A percentile compares a stretch with the other conserved stretches of the same genome.
phyloP scores from a whole-genome alignment of 306 rosid genomes.

The Vicia faba region DNA sequence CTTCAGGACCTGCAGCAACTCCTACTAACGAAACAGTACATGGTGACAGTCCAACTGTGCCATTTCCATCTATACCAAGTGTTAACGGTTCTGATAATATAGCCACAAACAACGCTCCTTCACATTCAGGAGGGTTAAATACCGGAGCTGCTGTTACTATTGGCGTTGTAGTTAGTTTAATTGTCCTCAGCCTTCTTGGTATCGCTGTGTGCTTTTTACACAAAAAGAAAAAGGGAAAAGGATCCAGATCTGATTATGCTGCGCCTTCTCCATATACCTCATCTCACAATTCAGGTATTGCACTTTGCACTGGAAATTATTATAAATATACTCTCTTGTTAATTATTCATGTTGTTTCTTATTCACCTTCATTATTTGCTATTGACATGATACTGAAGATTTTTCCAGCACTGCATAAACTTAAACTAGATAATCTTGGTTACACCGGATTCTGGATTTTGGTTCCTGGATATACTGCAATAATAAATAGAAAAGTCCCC shows the following conservation, averaged over 20 bases:
- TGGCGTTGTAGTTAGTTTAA: constrained; percentile 65
- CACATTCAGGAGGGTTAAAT: constrained; percentile 49
- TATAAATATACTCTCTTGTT: constrained; percentile 12
- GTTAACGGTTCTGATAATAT: constrained; percentile 36
- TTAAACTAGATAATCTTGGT: too few species aligned
- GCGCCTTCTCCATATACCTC: constrained; percentile 78
- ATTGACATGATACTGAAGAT: constrained; percentile 1
- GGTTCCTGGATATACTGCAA: too few species aligned
- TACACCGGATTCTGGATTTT: too few species aligned
- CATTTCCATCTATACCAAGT: constrained; percentile 49
- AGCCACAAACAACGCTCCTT: constrained; percentile 32
- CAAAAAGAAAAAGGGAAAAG: constrained; percentile 59
- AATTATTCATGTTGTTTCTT: constrained; percentile 33
- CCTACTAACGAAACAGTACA: constrained; percentile 44
- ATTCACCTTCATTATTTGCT: constrained; percentile 9
- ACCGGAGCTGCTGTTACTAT: constrained; percentile 59
- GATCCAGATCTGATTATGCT: constrained; percentile 47
- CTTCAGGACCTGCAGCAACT: constrained; percentile 64
- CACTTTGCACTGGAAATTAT: constrained; percentile 25
- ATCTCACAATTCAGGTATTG: constrained; percentile 94
- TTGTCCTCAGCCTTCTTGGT: constrained; percentile 66
- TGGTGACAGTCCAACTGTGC: constrained; percentile 30
- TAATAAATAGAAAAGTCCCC: too few species aligned
- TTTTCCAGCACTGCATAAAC: constrained; percentile 6
- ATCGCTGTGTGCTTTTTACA: constrained; percentile 64